Base-by-base conservation (phyloP, 768 basidiomycete genomes). In the Steccherinum ochraceum region DNA sequence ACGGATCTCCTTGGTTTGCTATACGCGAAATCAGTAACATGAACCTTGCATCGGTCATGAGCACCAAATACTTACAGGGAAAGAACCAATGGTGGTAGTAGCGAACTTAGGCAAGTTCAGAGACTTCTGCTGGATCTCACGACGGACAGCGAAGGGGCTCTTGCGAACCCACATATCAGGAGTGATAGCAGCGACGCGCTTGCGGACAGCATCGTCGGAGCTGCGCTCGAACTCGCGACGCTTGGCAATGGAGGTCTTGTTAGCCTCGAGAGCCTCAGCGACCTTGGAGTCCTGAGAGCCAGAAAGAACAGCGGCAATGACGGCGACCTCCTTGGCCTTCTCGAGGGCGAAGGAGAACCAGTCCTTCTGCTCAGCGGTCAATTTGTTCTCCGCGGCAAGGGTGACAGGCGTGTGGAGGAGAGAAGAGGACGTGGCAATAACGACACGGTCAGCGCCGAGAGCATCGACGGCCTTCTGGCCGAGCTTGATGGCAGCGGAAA, bases 1-100 rank as follows among this genome's bases (percentile, higher is more conserved):
- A 73, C 96, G 94, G 63, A 99, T 99, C 72, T 98, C 94, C 73
- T 95, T 97, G 64, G 96, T 99, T 86, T 99, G 96, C 83, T 89
- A 63, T 30, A n/a, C n/a, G n/a, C 59, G 23, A 35, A 52, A 59
- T 44, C 26, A 10, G 20, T 25, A 13, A 44, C 40, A 44, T 4
- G 51, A 26, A 21, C 42, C 30, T 7, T 7, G n/a, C n/a, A n/a
- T n/a, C n/a, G 24, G 27, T 7, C 5, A 46, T 46, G 19, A 46
- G 45, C 23, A 16, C 25, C 48, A 57, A 43, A 44, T n/a, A 68
- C 77, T 46, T 64, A 86, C 85, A 60, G 94, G 95, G 91, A 96
- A 97, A 24, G 95, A 97, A 55, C 93, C 94, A 61, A 98, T 97
- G 57, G 95, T 96, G 51, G 95, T 97, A 49, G 95, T 96, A 53